phyloP scores from a whole-genome alignment of 306 rosid genomes.

The Alnus glutinosa region DNA sequence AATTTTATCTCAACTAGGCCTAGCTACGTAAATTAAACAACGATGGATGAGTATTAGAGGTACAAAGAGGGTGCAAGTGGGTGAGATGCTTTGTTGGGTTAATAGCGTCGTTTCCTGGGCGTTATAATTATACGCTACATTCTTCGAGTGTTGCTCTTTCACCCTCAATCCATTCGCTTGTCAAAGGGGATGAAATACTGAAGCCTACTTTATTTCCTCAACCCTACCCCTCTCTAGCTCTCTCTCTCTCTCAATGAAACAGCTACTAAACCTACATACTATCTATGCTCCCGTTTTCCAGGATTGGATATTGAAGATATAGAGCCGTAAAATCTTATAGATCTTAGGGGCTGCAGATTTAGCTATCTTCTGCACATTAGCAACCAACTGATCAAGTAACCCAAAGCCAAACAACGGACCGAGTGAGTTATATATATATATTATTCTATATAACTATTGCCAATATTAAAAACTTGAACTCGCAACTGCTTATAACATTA shows the following conservation, averaged over 20 bases:
- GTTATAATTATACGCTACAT: conserved; percentile 13
- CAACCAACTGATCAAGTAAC: no score
- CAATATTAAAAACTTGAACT: no score
- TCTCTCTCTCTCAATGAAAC: conserved; percentile 9
- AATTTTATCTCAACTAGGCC: background rate
- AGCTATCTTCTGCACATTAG: no score
- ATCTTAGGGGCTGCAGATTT: no score
- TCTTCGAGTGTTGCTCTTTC: conserved; percentile 42
- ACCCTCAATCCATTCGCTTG: conserved; percentile 49
- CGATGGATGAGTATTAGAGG: background rate
- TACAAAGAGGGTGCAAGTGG: conserved; percentile 8
- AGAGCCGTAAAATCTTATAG: no score
- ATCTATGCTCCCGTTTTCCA: no score
- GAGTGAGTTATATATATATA: no score
- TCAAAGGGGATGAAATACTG: conserved; percentile 42
- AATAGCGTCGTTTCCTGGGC: conserved; percentile 34
- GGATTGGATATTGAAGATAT: no score
- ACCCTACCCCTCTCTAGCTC: conserved; percentile 29
- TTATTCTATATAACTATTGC: no score
- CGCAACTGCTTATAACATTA: no score
- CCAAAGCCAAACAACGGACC: no score
- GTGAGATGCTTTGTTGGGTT: conserved; percentile 22
- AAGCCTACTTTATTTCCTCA: conserved; percentile 36
- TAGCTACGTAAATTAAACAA: background rate
- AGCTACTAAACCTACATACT: no score